A percentile compares a stretch with the other conserved stretches of the same genome.
Evolutionary conservation across 2,329 filamentous ascomycete species (phyloP).

Genomic region (Fusarium transvaalense): DNA sequence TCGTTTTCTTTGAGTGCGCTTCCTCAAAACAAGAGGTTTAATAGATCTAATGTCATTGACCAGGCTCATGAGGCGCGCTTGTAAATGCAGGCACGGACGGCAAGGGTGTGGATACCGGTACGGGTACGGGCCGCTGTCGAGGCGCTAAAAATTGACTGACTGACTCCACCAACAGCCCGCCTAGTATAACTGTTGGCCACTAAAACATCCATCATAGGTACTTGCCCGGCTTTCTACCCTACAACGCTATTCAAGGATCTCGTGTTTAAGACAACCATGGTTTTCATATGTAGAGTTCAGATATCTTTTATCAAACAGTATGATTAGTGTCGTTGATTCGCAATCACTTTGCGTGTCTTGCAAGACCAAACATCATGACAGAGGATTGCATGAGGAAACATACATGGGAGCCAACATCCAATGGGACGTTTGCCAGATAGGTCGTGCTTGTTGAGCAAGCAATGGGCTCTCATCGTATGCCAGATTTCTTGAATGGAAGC

Average conservation of each 20-base stretch:
- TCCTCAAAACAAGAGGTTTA: not conserved
- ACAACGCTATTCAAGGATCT: not conserved
- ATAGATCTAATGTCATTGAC: too few relatives aligned
- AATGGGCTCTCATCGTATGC: not conserved
- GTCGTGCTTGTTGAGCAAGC: not conserved
- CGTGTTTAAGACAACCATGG: not conserved
- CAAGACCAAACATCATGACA: not conserved
- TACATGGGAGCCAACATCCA: not conserved
- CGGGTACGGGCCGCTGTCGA: constrained; percentile 38
- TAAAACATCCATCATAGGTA: not conserved
- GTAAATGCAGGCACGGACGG: not conserved
- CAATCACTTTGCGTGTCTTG: not conserved
- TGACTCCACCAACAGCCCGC: constrained; percentile 13
- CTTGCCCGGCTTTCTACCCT: constrained; percentile 1
- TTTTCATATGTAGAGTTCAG: not conserved
- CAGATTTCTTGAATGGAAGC: not conserved
- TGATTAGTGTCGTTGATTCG: not conserved
- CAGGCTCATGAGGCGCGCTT: constrained; percentile 9
- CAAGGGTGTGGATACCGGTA: constrained; percentile 28
- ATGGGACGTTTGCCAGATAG: not conserved
- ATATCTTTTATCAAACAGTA: too few relatives aligned
- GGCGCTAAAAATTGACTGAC: constrained; percentile 21
- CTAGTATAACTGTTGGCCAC: too few relatives aligned
- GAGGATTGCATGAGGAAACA: not conserved
- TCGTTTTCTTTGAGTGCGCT: not conserved